Percentiles rank a stretch among this genome's conserved stretches.
phyloP scores from a whole-genome alignment of 176 grass and related monocot species.

The Lolium rigidum region DNA sequence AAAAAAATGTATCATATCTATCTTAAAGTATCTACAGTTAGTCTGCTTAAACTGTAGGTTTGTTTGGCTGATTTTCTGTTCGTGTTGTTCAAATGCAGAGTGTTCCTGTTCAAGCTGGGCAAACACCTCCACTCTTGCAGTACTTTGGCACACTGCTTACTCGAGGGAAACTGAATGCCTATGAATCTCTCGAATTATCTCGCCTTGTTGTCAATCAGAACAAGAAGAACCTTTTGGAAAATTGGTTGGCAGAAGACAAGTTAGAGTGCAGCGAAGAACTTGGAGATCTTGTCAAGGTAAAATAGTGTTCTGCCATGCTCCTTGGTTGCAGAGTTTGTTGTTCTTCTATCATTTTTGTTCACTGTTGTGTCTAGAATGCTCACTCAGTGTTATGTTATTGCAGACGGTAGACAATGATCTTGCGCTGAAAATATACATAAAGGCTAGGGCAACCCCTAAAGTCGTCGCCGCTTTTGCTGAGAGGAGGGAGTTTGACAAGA shows the following conservation, averaged over 20 bases:
- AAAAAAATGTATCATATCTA: not conserved
- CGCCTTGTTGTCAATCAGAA: constrained; percentile 98
- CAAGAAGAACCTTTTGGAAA: constrained; percentile 96
- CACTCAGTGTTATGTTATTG: constrained; percentile 21
- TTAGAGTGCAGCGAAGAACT: constrained; percentile 96
- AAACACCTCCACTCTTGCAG: constrained; percentile 88
- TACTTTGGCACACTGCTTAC: constrained; percentile 93
- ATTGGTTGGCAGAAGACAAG: constrained; percentile 95
- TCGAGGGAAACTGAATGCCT: constrained; percentile 92
- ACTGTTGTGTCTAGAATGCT: constrained; percentile 19
- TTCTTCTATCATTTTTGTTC: not conserved
- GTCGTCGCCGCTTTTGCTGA: constrained; percentile 99
- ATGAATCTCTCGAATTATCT: constrained; percentile 89
- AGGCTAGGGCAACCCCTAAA: constrained; percentile 98
- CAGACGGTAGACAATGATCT: constrained; percentile 99
- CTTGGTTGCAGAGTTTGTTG: not conserved
- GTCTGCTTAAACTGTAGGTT: constrained; percentile 27
- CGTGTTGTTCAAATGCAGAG: constrained; percentile 62
- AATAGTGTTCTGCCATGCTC: not conserved
- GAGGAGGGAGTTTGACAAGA: constrained; percentile 92
- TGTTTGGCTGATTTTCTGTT: not conserved
- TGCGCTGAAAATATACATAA: constrained; percentile 98
- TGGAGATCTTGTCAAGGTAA: constrained; percentile 92
- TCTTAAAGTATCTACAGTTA: not conserved
- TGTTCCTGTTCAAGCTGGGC: constrained; percentile 89